phyloP scores from a whole-genome alignment of 345 rosid genomes.

The Carallia brachiata region DNA sequence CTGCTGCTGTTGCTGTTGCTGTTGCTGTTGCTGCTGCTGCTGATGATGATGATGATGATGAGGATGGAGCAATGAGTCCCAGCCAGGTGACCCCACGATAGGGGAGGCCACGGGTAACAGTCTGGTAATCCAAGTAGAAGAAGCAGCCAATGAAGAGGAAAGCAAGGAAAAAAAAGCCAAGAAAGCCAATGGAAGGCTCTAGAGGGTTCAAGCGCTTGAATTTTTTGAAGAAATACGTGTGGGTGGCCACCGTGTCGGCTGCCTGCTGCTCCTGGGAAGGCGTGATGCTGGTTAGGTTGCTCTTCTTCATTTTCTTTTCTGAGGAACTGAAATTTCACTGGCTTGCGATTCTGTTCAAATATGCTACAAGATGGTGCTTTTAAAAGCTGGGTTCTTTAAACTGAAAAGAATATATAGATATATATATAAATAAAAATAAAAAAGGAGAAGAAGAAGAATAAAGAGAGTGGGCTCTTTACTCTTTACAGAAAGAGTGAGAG shows the following conservation, averaged over 20 bases:
- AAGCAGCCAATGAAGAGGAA: conserved; percentile 41
- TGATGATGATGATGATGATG: background rate
- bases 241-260: conserved; percentile 31
- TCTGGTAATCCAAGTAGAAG: conserved; percentile 43
- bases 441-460: too few species aligned
- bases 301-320: conserved; percentile 11
- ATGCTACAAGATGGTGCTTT: background rate
- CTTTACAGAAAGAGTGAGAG: background rate
- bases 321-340: background rate
- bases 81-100: conserved; percentile 33
- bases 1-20: too few species aligned
- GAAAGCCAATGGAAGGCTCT: conserved; percentile 42
- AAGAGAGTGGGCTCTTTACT: too few species aligned
- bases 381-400: background rate
- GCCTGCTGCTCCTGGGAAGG: background rate
- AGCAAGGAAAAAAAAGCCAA: conserved; percentile 44
- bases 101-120: conserved; percentile 26
- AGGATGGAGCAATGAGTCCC: conserved; percentile 20
- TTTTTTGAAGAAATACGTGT: conserved; percentile 36
- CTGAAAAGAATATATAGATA: too few species aligned
- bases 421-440: too few species aligned
- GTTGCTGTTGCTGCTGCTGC: too few species aligned
- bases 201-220: conserved; percentile 45
- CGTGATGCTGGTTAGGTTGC: background rate
- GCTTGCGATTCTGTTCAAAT: background rate